These are phyloP conservation scores for Casuarina equisetifolia DNA, from an alignment of 306 rosid genomes.

Conservation along the genomic window DNA sequence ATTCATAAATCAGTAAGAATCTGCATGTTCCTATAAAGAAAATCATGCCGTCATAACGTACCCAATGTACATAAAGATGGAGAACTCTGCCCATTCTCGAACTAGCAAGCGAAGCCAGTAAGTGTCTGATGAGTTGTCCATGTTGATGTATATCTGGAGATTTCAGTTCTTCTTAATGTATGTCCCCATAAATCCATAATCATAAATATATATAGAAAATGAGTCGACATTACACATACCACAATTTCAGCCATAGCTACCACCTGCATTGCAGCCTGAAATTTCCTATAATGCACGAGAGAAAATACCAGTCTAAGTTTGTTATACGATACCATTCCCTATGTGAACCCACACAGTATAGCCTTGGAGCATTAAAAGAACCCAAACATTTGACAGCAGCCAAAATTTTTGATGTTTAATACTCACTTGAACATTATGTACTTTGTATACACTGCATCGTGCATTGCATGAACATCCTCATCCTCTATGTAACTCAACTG, in stretches of 20 bases:
- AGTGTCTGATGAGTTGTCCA: slow-evolving; percentile 66
- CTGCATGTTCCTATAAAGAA: slow-evolving; percentile 12
- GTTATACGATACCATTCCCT: slow-evolving; percentile 20
- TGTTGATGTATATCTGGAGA: slow-evolving; percentile 74
- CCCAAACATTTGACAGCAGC: no score
- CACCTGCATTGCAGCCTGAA: slow-evolving; percentile 95
- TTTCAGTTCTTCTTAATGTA: slow-evolving; percentile 20
- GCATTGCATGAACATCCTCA: slow-evolving; percentile 78
- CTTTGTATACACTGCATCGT: slow-evolving; percentile 75
- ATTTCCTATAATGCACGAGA: slow-evolving; percentile 57
- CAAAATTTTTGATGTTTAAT: neutral
- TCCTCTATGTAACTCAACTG: slow-evolving; percentile 69
- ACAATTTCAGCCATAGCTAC: slow-evolving; percentile 83
- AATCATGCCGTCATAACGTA: slow-evolving; percentile 35
- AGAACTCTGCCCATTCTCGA: slow-evolving; percentile 86
- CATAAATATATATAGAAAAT: slow-evolving; percentile 9
- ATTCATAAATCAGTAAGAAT: slow-evolving; percentile 12
- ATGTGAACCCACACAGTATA: neutral
- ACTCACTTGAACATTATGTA: slow-evolving; percentile 92
- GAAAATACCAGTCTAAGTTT: slow-evolving; percentile 16
- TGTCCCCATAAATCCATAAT: neutral
- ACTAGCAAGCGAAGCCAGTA: slow-evolving; percentile 86
- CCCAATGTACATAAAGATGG: slow-evolving; percentile 93
- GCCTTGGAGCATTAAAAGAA: neutral
- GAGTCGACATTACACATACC: slow-evolving; percentile 47